These are phyloP conservation scores for Pythium pyrilobum DNA, from an alignment of 352 stramenopile species.

Conservation along the genomic window DNA sequence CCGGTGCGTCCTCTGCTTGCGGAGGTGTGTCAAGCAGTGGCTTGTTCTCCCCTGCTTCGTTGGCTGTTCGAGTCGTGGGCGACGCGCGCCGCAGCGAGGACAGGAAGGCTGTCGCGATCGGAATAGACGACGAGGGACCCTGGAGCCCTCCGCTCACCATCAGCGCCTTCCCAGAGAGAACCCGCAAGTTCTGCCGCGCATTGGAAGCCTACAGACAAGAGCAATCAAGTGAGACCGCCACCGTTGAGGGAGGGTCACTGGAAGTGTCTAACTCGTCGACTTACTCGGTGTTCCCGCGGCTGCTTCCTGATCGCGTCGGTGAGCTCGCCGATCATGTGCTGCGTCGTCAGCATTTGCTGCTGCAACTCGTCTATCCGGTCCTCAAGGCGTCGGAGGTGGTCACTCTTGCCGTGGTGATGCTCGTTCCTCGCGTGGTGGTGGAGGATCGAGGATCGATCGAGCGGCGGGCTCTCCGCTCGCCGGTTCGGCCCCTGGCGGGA, in stretches of 20 bases:
- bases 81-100: neutral
- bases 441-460: neutral
- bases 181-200: conserved; percentile 6
- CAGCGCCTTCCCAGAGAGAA: conserved; percentile 2
- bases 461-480: neutral
- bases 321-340: conserved; percentile 48
- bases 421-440: too few relatives aligned
- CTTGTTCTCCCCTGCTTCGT: too few relatives aligned
- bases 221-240: neutral
- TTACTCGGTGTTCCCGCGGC: neutral
- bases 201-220: neutral
- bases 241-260: too few relatives aligned
- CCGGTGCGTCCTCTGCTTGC: too few relatives aligned
- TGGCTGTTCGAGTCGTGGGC: too few relatives aligned
- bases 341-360: conserved; percentile 31
- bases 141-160: neutral
- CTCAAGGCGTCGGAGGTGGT: conserved; percentile 31
- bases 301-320: conserved; percentile 42
- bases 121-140: neutral
- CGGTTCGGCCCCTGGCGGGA: neutral
- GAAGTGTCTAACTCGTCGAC: too few relatives aligned
- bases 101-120: conserved; percentile 5
- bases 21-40: too few relatives aligned
- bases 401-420: neutral
- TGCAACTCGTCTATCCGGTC: conserved; percentile 45